These are phyloP conservation scores for Eucalyptus camaldulensis DNA, from an alignment of 345 rosid genomes.

Conservation along the genomic window DNA sequence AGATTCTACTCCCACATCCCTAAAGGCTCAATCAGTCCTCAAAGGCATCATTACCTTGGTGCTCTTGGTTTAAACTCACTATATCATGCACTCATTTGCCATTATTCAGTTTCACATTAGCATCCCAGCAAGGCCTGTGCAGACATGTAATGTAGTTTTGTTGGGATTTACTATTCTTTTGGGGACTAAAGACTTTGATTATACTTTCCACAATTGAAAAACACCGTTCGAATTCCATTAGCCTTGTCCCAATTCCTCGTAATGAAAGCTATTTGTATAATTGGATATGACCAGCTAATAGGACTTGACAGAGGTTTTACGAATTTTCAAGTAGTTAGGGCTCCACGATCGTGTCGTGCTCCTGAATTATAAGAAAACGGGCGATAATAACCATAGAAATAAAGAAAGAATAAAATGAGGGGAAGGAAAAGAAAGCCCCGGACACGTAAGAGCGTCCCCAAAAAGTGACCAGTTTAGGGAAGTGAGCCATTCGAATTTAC, in stretches of 20 bases:
- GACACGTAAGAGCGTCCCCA: neutral
- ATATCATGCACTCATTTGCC: neutral
- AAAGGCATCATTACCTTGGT: neutral
- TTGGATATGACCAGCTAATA: neutral
- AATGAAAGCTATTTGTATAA: neutral
- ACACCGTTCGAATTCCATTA: neutral
- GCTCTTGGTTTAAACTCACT: neutral
- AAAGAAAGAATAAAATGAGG: neutral
- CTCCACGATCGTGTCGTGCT: neutral
- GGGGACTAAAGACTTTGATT: neutral
- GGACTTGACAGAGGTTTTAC: neutral
- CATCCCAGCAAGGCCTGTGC: neutral
- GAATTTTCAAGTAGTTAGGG: neutral
- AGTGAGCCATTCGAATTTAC: neutral
- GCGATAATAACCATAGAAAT: neutral
- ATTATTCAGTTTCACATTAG: neutral
- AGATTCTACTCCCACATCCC: neutral
- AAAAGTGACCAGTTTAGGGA: conserved; percentile 4
- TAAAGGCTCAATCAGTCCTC: neutral
- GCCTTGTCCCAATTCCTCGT: too few relatives aligned
- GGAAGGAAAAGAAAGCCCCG: neutral
- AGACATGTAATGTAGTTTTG: neutral
- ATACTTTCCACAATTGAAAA: neutral
- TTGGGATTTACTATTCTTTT: neutral
- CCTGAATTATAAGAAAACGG: neutral